Base-by-base conservation (phyloP, 176 grass and related monocot species). In the Hsuehochloa calcarea region DNA sequence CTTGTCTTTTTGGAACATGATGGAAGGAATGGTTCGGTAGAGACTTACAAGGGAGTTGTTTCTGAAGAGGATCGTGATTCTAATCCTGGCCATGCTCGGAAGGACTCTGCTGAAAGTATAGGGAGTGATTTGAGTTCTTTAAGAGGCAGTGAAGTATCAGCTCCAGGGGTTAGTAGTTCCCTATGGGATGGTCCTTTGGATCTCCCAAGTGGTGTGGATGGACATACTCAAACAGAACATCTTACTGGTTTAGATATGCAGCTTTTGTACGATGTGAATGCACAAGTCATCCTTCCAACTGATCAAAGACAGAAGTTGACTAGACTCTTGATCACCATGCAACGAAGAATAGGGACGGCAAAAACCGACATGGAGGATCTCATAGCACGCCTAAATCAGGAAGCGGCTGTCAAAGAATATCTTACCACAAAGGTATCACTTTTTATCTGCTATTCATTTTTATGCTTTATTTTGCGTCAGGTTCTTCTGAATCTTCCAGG, bases 361-460 rank as follows among this genome's bases (percentile, higher is more conserved):
- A 99, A 92, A 89, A 94, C 86, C 22, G 97, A 99, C 82, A 96
- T 96, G 97, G 97, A 99, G 78, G 93, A 99, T 99, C 92, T 99
- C 74, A 99, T 96, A 85, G 90, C 93, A 87, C 82, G 97, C 70
- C 58, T 99, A 85, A 94, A 94, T 92, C 93, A 99, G 83, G 97
- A 96, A 92, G 92, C 73, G 49, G 84, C 97, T 58, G 97, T 99
- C 23, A 99, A 99, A 92, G 97, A 96, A 41, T 99, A 99, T 77
- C 97, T 99, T 79, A 76, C 82, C 14, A 99, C 93, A 75, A 99
- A 99, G 92, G 97, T 99, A 80, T 64, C 51, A 75, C 8, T 89
- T 88, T 75, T 70, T 80, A 34, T 82, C 20, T 80, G 11, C 66
- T 75, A 63, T 47, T 76, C 35, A 41, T 64, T 80, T 58, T 31